Evolutionary conservation across 768 basidiomycete genomes (phyloP).

Genomic region (Phlebiopsis gigantea): DNA sequence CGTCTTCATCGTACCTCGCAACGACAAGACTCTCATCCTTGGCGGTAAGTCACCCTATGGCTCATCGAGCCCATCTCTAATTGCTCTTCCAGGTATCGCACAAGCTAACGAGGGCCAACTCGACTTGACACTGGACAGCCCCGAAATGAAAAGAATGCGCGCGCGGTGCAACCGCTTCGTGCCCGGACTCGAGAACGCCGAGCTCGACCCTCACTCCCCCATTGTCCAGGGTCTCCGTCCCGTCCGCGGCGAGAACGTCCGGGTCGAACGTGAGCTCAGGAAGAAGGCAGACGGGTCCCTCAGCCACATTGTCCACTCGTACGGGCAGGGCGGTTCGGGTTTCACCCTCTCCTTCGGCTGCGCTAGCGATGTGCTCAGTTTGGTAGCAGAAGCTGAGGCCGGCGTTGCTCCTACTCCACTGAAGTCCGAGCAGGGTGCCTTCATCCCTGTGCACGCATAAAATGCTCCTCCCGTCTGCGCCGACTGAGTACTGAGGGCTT

Average conservation of each 20-base stretch:
- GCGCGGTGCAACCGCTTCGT: conserved; percentile 15
- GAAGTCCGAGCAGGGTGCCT: neutral
- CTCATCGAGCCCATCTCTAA: neutral
- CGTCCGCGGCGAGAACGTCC: conserved; percentile 15
- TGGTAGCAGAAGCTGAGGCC: conserved; percentile 14
- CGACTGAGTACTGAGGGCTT: no score
- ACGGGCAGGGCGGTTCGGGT: conserved; percentile 20
- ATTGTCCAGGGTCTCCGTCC: conserved; percentile 18
- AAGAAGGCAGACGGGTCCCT: conserved; percentile 9
- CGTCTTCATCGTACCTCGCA: conserved; percentile 25
- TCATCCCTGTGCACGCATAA: neutral
- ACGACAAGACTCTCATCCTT: conserved; percentile 31
- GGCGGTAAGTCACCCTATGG: conserved; percentile 7
- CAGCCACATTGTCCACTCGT: conserved; percentile 20
- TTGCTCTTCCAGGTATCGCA: conserved; percentile 10
- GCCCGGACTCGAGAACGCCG: conserved; percentile 14
- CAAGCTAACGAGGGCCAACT: conserved; percentile 16
- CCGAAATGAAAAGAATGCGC: conserved; percentile 16
- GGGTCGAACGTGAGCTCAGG: conserved; percentile 17
- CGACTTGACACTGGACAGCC: conserved; percentile 18
- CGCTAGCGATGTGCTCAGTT: conserved; percentile 16
- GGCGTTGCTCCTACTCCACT: conserved; percentile 11
- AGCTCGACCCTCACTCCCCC: conserved; percentile 16
- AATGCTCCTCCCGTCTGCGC: no score
- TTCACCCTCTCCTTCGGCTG: conserved; percentile 21